A percentile compares a stretch with the other conserved stretches of the same genome.
These are phyloP conservation scores for Hanseniaspora pseudoguilliermondii DNA, from an alignment of 805 yeast species.

Conservation along the genomic window DNA sequence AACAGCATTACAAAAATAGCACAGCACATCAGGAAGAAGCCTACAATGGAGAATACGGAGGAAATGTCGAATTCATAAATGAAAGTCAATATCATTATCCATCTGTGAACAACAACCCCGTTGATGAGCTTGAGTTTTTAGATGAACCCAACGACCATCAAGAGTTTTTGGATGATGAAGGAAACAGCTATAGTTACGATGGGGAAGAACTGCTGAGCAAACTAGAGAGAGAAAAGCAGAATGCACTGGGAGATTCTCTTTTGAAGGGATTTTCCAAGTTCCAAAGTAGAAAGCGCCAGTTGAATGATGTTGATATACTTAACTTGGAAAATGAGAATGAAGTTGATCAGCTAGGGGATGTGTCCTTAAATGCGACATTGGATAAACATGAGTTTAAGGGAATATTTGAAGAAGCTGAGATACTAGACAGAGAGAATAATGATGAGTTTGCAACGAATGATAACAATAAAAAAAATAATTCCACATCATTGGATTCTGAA, in stretches of 20 bases:
- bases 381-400: neutral
- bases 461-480: neutral
- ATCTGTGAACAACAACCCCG: neutral
- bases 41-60: neutral
- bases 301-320: neutral
- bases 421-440: neutral
- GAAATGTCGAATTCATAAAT: neutral
- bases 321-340: neutral
- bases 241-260: neutral
- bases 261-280: slow-evolving; percentile 7
- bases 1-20: neutral
- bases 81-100: slow-evolving; percentile 5
- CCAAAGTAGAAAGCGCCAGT: slow-evolving; percentile 1
- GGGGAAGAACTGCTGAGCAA: neutral
- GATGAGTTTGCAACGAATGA: neutral
- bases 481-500: slow-evolving; percentile 5
- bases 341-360: neutral
- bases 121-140: neutral
- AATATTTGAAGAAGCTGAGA: slow-evolving; percentile 5
- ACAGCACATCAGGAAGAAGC: neutral
- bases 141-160: neutral
- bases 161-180: slow-evolving; percentile 10
- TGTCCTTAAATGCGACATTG: neutral
- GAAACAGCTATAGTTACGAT: slow-evolving; percentile 4
- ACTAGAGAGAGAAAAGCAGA: neutral